Evolutionary conservation across 2,329 filamentous ascomycete species (phyloP).

Genomic region (Colletotrichum phormii): DNA sequence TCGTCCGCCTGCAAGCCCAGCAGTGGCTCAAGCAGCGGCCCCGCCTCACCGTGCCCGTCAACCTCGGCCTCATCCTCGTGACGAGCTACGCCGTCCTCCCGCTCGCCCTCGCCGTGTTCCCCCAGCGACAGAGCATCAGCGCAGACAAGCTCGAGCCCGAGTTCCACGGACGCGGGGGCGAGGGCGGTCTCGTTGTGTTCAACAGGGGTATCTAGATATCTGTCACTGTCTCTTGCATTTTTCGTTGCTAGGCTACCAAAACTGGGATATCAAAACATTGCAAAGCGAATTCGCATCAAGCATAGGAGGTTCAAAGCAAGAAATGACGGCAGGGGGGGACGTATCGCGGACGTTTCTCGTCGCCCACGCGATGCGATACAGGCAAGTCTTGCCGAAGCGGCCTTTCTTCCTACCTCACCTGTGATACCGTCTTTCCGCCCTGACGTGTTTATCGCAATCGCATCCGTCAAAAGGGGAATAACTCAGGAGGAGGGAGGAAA

Average conservation of each 20-base stretch:
- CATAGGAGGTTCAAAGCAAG: neutral
- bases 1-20: conserved; percentile 86
- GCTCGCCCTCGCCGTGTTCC: conserved; percentile 90
- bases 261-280: too few relatives aligned
- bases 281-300: neutral
- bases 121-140: conserved; percentile 85
- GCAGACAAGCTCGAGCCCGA: conserved; percentile 84
- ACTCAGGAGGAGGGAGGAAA: neutral
- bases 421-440: neutral
- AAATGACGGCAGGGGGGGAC: neutral
- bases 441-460: neutral
- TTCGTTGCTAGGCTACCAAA: neutral
- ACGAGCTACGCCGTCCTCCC: conserved; percentile 92
- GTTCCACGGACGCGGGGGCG: conserved; percentile 85
- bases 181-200: conserved; percentile 89
- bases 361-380: neutral
- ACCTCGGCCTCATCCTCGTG: conserved; percentile 85
- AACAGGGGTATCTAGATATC: conserved; percentile 83
- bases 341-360: neutral
- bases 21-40: conserved; percentile 85
- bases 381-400: conserved; percentile 10
- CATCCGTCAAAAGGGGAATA: neutral
- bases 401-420: neutral
- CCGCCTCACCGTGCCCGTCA: conserved; percentile 81
- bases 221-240: too few relatives aligned